These are phyloP conservation scores for Naganishia liquefaciens DNA, from an alignment of 1,284 basidiomycete species.

Conservation along the genomic window DNA sequence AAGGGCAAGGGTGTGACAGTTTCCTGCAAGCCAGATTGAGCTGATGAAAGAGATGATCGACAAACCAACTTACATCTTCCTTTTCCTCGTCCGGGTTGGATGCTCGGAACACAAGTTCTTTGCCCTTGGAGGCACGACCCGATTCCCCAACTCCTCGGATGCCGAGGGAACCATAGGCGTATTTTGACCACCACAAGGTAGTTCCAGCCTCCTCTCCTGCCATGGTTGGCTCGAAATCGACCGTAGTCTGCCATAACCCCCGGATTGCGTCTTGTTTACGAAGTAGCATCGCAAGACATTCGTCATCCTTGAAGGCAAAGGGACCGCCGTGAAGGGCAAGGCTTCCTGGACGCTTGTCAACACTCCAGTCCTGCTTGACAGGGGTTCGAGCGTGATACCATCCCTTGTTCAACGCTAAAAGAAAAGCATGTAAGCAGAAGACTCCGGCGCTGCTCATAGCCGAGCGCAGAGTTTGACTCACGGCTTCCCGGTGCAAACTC, in stretches of 20 bases:
- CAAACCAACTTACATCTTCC: no score
- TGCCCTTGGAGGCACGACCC: no score
- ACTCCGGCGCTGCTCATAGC: neutral
- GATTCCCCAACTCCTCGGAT: constrained; percentile 4
- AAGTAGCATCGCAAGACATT: constrained; percentile 33
- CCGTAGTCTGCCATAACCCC: constrained; percentile 29
- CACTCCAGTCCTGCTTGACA: constrained; percentile 8
- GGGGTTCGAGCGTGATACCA: constrained; percentile 30
- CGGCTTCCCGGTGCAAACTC: constrained; percentile 31
- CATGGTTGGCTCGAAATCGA: constrained; percentile 33
- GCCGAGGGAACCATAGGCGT: constrained; percentile 12
- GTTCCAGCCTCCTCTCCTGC: constrained; percentile 35
- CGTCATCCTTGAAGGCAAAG: constrained; percentile 30
- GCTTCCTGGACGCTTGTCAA: constrained; percentile 25
- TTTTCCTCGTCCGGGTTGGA: no score
- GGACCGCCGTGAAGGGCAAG: constrained; percentile 23
- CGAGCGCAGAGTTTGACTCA: constrained; percentile 7
- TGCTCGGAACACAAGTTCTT: no score
- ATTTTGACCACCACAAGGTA: constrained; percentile 30
- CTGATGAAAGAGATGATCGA: no score
- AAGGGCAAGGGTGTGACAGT: no score
- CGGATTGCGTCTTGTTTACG: constrained; percentile 34
- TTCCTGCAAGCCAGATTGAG: no score
- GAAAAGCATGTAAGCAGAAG: constrained; percentile 11
- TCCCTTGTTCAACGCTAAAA: constrained; percentile 22